Base-by-base conservation (phyloP, 805 yeast genomes). In the Saturnispora gosingensis region DNA sequence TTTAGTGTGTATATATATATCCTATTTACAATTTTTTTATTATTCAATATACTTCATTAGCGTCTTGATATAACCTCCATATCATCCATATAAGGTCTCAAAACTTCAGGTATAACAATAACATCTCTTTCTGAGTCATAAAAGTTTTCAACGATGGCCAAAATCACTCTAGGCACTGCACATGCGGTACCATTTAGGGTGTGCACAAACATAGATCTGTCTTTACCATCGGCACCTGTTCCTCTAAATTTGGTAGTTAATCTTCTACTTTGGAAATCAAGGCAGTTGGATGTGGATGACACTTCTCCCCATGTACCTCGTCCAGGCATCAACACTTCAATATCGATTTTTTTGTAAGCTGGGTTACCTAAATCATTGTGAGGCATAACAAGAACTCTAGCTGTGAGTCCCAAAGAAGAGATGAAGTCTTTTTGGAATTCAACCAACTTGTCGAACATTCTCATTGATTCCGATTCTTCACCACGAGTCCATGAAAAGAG, bases 271-370 rank as follows among this genome's bases (percentile, higher is more conserved):
- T 93, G 99, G 65, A 79, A 93, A 58, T 90, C 97, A 3, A 88
- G 78, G 66, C 99, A 93, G 63, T 90, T 91, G 2, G 97, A 89
- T 1, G 95, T 76, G 28, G 96, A 87, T 1, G 95, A 82, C 32
- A 93, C 74, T 64, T 93, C 99, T 4, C 99, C 99, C 88, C 95
- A 91, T 16, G 62, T 49, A 1, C 88, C 90, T 59, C 97, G 78
- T 2, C 98, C 97, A 0, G 98, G 98, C 98, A 93, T 91, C 89
- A 96, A 88, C 0, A 90, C 96, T 67, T 93, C 99, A 52, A 90
- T 87, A 60, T 93, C 99, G 63, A 82, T 88, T 65, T 93, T 93
- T 61, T 85, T 83, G 67, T 75, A 80, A 0, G 98, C 98, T 1
- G 99, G 96, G 0, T 96, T 83, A 0, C 99, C 99, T 49, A 93